A percentile compares a stretch with the other conserved stretches of the same genome.
These are phyloP conservation scores for Colletotrichum graminicola DNA, from an alignment of 2,329 filamentous ascomycete species.

Conservation along the genomic window DNA sequence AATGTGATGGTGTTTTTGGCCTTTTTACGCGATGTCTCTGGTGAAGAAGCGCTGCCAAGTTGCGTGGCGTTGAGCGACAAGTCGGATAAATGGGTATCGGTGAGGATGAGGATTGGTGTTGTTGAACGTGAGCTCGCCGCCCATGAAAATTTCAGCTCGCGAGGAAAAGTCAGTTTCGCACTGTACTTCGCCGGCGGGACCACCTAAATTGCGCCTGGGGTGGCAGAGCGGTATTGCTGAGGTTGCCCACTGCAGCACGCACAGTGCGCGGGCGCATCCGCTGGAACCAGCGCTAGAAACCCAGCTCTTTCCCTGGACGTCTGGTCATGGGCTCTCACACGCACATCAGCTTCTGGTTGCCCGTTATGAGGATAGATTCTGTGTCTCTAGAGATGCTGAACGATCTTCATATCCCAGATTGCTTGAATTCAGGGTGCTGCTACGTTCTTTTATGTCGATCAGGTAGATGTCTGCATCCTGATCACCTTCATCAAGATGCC, in stretches of 20 bases:
- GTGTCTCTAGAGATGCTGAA: neutral
- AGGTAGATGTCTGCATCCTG: too few species aligned
- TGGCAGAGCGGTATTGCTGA: neutral
- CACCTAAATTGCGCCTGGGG: neutral
- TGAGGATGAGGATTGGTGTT: conserved; percentile 3
- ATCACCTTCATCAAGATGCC: neutral
- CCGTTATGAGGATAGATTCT: neutral
- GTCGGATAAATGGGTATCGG: neutral
- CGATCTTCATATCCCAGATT: neutral
- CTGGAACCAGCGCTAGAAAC: conserved; percentile 12
- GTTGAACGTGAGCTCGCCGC: conserved; percentile 30
- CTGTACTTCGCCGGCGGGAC: conserved; percentile 10
- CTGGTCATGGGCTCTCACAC: neutral
- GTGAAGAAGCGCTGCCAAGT: neutral
- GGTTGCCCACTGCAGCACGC: neutral
- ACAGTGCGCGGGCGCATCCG: conserved; percentile 16
- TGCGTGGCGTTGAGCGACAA: neutral
- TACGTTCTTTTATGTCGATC: too few species aligned
- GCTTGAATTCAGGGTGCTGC: neutral
- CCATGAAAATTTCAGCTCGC: conserved; percentile 30
- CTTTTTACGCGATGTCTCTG: neutral
- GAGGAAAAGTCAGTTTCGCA: conserved; percentile 31
- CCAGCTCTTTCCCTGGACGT: neutral
- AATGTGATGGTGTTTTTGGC: neutral
- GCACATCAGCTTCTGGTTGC: too few species aligned